Evolutionary conservation across 2,329 filamentous ascomycete genomes (phyloP), one percentile per base, ranked within the genome.

Genomic region (Septoria petroselini): DNA sequence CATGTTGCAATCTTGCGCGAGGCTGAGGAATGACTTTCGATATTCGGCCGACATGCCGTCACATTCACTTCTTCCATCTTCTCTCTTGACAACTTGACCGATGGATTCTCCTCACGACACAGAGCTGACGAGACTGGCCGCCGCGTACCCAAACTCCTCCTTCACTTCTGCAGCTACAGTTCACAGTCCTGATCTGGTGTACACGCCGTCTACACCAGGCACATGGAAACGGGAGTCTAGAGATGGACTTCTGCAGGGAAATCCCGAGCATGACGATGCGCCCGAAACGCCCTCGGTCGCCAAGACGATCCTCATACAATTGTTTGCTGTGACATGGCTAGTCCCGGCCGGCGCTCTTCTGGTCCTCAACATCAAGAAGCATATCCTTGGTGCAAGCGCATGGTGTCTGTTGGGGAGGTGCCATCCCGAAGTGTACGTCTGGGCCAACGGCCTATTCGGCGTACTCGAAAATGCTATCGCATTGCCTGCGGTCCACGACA

Each of bases 341-440:
- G 57, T 53, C 8, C 65, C 65, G 1, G 59, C 63, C 25, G 30
- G 59, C 3, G 46, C 59, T 8, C 55, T 67, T 2, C 54, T 67
- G 5, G 46, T 56, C 7, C 46, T 66, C 11, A 65, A 68, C 46
- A 56, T 62, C 48, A 55, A 50, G 17, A 15, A 44, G 3, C 50
- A 61, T 37, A 47, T 61, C n/a, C 60, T 68, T 21, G 65, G 64
- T 7, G 54, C 64, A 2, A 62, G 62, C 30, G 59, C 58, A 9
- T 62, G 61, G 58, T 67, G 64, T 38, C 63, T 58, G 3, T 17
- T 48, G 3, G 51, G 53, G 5, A 31, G 51, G 8, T 66, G 62
- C 42, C 50, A 29, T 2, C 46, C 46, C 6, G 29, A 35, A 58
- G 42, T 25, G 46, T 53, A 7, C 17, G 12, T 12, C 12, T 34